Evolutionary conservation across 768 basidiomycete species (phyloP).

Genomic region (Pleurotus citrinopileatus): DNA sequence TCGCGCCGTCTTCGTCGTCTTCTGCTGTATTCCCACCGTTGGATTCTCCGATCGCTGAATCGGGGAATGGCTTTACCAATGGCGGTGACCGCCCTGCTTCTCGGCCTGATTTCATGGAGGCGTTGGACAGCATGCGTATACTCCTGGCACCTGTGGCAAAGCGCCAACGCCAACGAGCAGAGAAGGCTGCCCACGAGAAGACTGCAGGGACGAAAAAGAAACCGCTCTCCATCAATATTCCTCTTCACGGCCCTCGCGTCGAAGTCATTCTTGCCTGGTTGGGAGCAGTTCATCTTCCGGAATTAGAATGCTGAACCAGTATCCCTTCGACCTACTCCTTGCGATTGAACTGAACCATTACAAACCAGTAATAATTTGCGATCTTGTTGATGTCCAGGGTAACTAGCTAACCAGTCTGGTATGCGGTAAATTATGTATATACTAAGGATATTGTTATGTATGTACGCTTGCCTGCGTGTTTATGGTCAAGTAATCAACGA

Average conservation of each 20-base stretch:
- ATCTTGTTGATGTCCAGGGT: neutral
- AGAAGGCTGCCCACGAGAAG: constrained; percentile 50
- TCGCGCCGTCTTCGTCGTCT: constrained; percentile 13
- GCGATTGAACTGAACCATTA: neutral
- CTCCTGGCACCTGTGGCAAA: constrained; percentile 68
- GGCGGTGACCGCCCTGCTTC: constrained; percentile 14
- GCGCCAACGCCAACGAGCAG: constrained; percentile 58
- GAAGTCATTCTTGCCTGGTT: constrained; percentile 86
- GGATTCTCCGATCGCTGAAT: neutral
- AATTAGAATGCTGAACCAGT: constrained; percentile 45
- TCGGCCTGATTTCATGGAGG: constrained; percentile 44
- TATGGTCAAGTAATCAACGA: neutral
- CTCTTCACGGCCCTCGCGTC: constrained; percentile 82
- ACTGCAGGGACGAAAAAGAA: constrained; percentile 50
- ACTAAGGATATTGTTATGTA: neutral
- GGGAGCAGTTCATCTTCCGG: constrained; percentile 74
- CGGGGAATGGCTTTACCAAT: constrained; percentile 12
- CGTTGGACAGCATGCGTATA: constrained; percentile 68
- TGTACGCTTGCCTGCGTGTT: neutral
- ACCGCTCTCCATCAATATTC: constrained; percentile 70
- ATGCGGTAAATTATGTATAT: neutral
- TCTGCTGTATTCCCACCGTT: constrained; percentile 10
- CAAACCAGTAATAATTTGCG: neutral
- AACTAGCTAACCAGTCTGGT: neutral
- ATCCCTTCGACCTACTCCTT: neutral